Percentiles rank a stretch among this genome's conserved stretches.
Conservation (phyloP, 352 stramenopile genomes). For the Thalassiosira allenii region DNA sequence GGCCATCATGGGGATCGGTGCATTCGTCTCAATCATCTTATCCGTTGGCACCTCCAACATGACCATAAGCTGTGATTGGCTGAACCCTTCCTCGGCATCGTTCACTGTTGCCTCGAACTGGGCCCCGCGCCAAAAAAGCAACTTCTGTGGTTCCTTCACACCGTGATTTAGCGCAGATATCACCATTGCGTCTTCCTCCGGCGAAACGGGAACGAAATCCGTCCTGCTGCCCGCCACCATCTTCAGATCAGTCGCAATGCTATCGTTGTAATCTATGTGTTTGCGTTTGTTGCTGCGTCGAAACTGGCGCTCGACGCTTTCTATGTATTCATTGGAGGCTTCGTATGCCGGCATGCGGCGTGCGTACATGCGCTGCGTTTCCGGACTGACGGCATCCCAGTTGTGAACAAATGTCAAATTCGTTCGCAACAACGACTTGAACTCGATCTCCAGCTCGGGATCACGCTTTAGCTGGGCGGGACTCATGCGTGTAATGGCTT, state of each 20-base stretch:
- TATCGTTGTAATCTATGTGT: too few species aligned
- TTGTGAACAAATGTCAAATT: slow-evolving; percentile 22
- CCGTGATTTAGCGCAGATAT: slow-evolving; percentile 31
- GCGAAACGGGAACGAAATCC: not conserved
- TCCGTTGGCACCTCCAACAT: slow-evolving; percentile 10
- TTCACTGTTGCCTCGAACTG: slow-evolving; percentile 51
- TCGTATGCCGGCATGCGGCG: slow-evolving; percentile 29
- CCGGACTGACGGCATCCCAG: slow-evolving; percentile 17
- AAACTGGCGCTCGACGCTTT: slow-evolving; percentile 12
- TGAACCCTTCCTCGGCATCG: slow-evolving; percentile 1
- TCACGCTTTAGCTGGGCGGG: slow-evolving; percentile 12
- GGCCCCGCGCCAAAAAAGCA: slow-evolving; percentile 45
- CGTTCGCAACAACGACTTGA: slow-evolving; percentile 14
- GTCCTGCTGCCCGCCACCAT: slow-evolving; percentile 2
- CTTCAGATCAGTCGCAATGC: slow-evolving; percentile 24
- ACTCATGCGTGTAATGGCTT: slow-evolving; percentile 39
- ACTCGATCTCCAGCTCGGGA: slow-evolving; percentile 3
- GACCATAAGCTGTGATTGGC: slow-evolving; percentile 14
- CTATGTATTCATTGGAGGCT: slow-evolving; percentile 32
- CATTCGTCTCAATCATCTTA: not conserved
- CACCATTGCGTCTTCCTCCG: not conserved
- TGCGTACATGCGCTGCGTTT: slow-evolving; percentile 49
- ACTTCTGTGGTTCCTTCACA: slow-evolving; percentile 29
- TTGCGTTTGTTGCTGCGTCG: not conserved
- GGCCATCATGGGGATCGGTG: not conserved